Percentiles rank a stretch among this genome's conserved stretches.
Conservation (phyloP, 2,329 filamentous ascomycete genomes). For the Talaromyces marneffei region DNA sequence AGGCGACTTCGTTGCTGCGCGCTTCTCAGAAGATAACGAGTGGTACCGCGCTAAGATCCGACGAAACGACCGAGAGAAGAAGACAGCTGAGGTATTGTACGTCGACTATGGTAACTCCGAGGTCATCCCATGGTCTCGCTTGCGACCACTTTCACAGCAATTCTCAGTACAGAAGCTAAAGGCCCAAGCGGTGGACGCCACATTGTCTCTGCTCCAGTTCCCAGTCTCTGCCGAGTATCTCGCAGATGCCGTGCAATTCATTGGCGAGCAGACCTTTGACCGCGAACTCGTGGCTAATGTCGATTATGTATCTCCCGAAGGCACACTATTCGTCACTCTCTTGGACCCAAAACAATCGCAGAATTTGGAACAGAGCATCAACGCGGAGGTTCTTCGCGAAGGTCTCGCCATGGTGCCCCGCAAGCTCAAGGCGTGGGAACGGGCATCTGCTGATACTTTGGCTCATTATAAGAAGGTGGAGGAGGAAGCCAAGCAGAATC, state of each 20-base stretch:
- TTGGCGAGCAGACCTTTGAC: conserved; percentile 67
- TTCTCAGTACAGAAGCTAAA: conserved; percentile 79
- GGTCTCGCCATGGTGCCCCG: conserved; percentile 86
- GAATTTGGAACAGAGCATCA: conserved; percentile 71
- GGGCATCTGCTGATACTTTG: conserved; percentile 65
- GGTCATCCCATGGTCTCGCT: conserved; percentile 73
- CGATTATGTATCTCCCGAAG: conserved; percentile 77
- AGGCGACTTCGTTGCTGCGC: conserved; percentile 84
- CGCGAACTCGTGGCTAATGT: conserved; percentile 83
- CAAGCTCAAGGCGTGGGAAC: conserved; percentile 90
- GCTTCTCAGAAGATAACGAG: conserved; percentile 80
- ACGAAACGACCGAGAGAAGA: conserved; percentile 83
- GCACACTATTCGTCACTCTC: conserved; percentile 76
- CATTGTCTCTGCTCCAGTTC: conserved; percentile 82
- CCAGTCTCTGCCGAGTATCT: conserved; percentile 79
- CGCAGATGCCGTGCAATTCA: conserved; percentile 67
- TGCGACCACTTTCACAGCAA: conserved; percentile 76
- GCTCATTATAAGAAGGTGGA: conserved; percentile 68
- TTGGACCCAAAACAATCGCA: conserved; percentile 66
- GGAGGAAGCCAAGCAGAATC: conserved; percentile 69
- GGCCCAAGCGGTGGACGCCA: conserved; percentile 79
- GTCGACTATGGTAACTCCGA: conserved; percentile 97
- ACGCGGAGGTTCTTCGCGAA: conserved; percentile 75
- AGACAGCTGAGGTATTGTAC: conserved; percentile 86
- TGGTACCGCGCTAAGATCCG: conserved; percentile 94